Conservation (phyloP, 345 rosid species). For the Physaria fendleri region DNA sequence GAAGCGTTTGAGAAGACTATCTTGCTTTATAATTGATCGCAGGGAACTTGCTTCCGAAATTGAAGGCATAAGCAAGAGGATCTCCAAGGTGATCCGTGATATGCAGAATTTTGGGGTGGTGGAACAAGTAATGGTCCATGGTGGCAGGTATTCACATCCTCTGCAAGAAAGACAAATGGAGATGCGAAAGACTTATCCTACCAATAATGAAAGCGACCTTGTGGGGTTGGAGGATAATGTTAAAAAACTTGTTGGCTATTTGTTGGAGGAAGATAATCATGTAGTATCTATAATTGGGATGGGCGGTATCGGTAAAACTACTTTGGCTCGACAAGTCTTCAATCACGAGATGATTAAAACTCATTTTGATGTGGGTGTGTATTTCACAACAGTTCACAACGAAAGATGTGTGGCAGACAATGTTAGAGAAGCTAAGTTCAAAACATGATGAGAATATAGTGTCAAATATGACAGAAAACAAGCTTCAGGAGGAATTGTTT, state of each 20-base stretch:
- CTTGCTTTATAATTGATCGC: neutral
- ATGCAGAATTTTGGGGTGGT: neutral
- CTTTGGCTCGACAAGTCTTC: conserved; percentile 30
- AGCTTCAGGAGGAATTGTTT: conserved; percentile 2
- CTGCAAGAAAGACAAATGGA: neutral
- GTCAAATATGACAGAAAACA: conserved; percentile 7
- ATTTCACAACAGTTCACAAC: conserved; percentile 29
- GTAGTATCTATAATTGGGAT: conserved; percentile 37
- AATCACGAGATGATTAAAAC: conserved; percentile 6
- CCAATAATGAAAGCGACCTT: conserved; percentile 16
- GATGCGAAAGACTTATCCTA: conserved; percentile 4
- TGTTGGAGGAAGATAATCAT: conserved; percentile 7
- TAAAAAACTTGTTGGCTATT: conserved; percentile 1
- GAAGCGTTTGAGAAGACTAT: neutral
- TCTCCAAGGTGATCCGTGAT: neutral
- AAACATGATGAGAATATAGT: neutral
- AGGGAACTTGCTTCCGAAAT: neutral
- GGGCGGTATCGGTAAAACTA: conserved; percentile 47
- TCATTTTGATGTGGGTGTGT: conserved; percentile 29
- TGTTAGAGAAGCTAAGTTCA: conserved; percentile 11
- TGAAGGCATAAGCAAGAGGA: neutral
- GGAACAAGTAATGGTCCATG: neutral
- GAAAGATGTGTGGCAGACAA: conserved; percentile 26
- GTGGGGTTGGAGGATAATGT: conserved; percentile 34
- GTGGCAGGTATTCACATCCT: neutral